Evolutionary conservation across 2,329 filamentous ascomycete species (phyloP).

Genomic region (Fusarium dimerum): DNA sequence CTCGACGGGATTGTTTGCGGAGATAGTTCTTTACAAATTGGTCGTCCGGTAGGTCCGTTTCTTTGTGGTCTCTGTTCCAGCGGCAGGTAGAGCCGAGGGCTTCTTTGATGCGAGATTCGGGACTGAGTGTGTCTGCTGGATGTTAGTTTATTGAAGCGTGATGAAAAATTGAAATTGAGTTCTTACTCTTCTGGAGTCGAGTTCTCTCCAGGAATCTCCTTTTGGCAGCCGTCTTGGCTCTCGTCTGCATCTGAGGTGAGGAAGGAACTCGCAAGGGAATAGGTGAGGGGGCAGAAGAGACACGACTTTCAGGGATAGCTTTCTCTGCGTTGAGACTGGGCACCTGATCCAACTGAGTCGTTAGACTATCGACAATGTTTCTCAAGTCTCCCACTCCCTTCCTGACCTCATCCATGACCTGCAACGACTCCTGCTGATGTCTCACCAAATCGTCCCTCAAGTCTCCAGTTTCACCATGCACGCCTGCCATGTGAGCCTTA

Average conservation of each 20-base stretch:
- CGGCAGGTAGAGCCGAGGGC: constrained; percentile 39
- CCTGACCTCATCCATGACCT: constrained; percentile 17
- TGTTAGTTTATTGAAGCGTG: constrained; percentile 3
- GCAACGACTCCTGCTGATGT: constrained; percentile 19
- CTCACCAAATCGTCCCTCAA: constrained; percentile 16
- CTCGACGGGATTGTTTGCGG: constrained; percentile 38
- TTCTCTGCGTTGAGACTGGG: constrained; percentile 22
- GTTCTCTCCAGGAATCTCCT: neutral
- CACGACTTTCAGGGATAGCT: constrained; percentile 1
- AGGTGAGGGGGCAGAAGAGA: neutral
- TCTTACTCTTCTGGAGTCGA: neutral
- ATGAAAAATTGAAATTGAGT: neutral
- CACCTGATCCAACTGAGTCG: constrained; percentile 23
- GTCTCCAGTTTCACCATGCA: constrained; percentile 8
- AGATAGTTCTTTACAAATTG: constrained; percentile 36
- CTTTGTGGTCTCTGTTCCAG: constrained; percentile 42
- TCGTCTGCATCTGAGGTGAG: constrained; percentile 1
- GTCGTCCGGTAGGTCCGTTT: constrained; percentile 31
- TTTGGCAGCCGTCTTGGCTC: neutral
- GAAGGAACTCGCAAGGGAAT: too few species aligned
- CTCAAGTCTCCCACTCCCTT: constrained; percentile 28
- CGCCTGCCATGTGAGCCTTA: constrained; percentile 27
- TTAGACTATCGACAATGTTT: constrained; percentile 22
- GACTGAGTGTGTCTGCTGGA: constrained; percentile 1
- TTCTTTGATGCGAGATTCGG: constrained; percentile 35